phyloP scores from a whole-genome alignment of 768 basidiomycete genomes.

The Termitomyces sp. region DNA sequence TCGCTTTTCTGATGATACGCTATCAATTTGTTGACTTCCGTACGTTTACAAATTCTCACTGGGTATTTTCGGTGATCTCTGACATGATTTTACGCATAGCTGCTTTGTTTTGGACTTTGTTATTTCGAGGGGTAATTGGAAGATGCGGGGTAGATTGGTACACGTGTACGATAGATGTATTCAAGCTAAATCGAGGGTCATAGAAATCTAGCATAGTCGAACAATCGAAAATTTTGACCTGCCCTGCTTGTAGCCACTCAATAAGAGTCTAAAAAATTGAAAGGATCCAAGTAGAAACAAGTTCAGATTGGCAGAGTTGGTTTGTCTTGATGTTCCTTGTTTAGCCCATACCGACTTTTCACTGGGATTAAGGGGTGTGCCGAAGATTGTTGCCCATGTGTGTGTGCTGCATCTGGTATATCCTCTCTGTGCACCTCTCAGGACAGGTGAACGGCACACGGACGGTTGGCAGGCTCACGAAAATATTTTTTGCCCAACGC shows the following conservation, averaged over 20 bases:
- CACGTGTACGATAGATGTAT: neutral
- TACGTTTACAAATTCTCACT: neutral
- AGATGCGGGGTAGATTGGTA: too few relatives aligned
- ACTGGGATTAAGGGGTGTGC: too few relatives aligned
- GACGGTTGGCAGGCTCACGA: too few relatives aligned
- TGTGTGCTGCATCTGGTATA: too few relatives aligned
- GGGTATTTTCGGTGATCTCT: neutral
- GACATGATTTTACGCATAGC: neutral
- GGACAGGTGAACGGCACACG: too few relatives aligned
- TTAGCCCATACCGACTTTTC: neutral
- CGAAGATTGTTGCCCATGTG: too few relatives aligned
- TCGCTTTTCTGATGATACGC: neutral
- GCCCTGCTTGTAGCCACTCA: neutral
- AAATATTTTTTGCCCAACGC: too few relatives aligned
- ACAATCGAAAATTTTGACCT: neutral
- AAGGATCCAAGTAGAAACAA: neutral
- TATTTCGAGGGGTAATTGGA: neutral
- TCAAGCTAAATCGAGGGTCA: neutral
- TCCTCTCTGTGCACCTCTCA: too few relatives aligned
- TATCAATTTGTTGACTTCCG: neutral
- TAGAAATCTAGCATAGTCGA: neutral
- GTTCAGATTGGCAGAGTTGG: neutral
- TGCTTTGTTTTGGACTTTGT: neutral
- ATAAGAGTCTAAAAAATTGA: neutral
- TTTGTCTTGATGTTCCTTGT: neutral